Conservation (phyloP, 2,329 filamentous ascomycete genomes). For the Teratosphaeria pseudoeucalypti region DNA sequence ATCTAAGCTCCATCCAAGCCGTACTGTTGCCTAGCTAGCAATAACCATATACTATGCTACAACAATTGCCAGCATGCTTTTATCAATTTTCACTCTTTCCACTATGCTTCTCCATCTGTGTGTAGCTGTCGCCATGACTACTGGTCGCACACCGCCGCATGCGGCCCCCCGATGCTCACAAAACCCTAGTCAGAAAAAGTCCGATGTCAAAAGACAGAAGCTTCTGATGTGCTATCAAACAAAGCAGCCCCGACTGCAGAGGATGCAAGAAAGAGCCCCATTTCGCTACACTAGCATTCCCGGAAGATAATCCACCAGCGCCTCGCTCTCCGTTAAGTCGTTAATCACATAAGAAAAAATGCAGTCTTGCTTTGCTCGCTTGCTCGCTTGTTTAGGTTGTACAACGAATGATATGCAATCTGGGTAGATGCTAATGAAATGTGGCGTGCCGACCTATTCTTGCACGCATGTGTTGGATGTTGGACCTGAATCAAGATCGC, state of each 20-base stretch:
- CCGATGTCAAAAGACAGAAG: not conserved
- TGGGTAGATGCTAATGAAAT: not conserved
- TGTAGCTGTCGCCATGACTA: not conserved
- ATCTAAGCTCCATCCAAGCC: not conserved
- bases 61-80: not conserved
- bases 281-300: not conserved
- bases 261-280: not conserved
- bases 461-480: not conserved
- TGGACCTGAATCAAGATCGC: too few relatives aligned
- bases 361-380: slow-evolving; percentile 1
- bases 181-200: not conserved
- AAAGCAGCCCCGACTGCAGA: not conserved
- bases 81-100: not conserved
- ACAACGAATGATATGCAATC: slow-evolving; percentile 2
- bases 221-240: not conserved
- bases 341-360: slow-evolving; percentile 7
- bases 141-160: not conserved
- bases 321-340: slow-evolving; percentile 15
- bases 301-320: slow-evolving; percentile 17
- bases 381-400: not conserved
- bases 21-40: not conserved
- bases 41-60: not conserved
- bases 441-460: not conserved
- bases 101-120: not conserved
- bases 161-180: not conserved